Percentiles rank a stretch among this genome's conserved stretches.
Evolutionary conservation across 169 alveolate genomes (phyloP).

Genomic region (Miamiensis avidus): DNA sequence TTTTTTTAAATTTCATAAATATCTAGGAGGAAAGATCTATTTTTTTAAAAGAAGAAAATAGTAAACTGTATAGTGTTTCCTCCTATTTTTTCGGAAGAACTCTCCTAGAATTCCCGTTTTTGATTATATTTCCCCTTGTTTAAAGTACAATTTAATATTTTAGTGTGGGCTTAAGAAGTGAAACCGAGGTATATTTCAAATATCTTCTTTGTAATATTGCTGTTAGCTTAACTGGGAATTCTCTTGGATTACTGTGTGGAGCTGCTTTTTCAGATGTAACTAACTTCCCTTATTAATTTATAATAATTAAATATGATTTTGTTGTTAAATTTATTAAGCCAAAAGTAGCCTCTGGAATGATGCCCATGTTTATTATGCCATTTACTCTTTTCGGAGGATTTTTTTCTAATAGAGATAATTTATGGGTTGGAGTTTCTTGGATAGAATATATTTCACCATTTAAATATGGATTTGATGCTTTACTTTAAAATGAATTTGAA

Average conservation of each 20-base stretch:
- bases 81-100: background rate
- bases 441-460: constrained; percentile 35
- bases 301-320: background rate
- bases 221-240: background rate
- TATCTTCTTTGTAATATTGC: background rate
- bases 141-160: background rate
- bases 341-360: constrained; percentile 14
- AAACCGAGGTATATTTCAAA: background rate
- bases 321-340: constrained; percentile 20
- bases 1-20: no score
- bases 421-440: constrained; percentile 36
- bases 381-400: constrained; percentile 38
- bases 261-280: no score
- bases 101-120: background rate
- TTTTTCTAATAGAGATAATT: constrained; percentile 28
- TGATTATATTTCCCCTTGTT: background rate
- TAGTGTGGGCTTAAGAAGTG: background rate
- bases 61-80: background rate
- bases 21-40: background rate
- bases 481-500: constrained; percentile 26
- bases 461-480: constrained; percentile 38
- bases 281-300: no score
- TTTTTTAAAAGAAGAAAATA: constrained; percentile 5
- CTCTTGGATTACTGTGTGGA: constrained; percentile 3
- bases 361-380: constrained; percentile 42